phyloP scores from a whole-genome alignment of 2,329 filamentous ascomycete species.

The Ilyonectria destructans region DNA sequence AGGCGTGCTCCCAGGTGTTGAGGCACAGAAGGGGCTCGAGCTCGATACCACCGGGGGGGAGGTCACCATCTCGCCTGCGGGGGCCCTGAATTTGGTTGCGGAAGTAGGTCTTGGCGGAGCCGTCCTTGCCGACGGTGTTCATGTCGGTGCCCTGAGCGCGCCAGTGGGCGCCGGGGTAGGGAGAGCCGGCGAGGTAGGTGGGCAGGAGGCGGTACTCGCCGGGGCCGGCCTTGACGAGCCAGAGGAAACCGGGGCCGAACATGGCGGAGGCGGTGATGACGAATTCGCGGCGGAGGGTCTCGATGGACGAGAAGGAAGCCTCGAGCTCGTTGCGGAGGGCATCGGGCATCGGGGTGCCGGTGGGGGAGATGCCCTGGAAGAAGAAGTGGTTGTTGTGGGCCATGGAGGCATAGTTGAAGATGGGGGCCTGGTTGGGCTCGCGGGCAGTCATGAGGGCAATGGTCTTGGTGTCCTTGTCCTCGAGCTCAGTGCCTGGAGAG shows the following conservation, averaged over 20 bases:
- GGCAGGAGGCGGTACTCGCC: conserved; percentile 78
- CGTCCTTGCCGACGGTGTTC: conserved; percentile 71
- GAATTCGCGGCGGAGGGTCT: conserved; percentile 86
- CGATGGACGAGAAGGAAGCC: conserved; percentile 84
- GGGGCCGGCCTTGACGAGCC: conserved; percentile 80
- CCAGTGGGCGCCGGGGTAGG: conserved; percentile 88
- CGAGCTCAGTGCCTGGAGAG: conserved; percentile 74
- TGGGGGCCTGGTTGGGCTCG: conserved; percentile 81
- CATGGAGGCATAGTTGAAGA: conserved; percentile 98
- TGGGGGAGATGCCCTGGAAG: conserved; percentile 72
- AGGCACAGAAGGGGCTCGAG: conserved; percentile 88
- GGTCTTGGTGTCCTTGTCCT: conserved; percentile 74
- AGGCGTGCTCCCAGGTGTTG: conserved; percentile 97
- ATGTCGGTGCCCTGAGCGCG: conserved; percentile 80
- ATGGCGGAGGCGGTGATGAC: conserved; percentile 86
- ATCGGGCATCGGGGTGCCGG: conserved; percentile 68
- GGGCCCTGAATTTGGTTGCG: conserved; percentile 55
- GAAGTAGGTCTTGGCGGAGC: conserved; percentile 58
- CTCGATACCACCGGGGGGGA: conserved; percentile 78
- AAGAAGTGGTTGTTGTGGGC: conserved; percentile 93
- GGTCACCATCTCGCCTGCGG: conserved; percentile 50
- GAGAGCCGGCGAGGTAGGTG: conserved; percentile 93
- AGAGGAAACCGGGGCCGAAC: conserved; percentile 98
- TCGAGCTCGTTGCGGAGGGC: conserved; percentile 74
- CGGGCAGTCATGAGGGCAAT: conserved; percentile 85